Evolutionary conservation across 2,329 filamentous ascomycete genomes (phyloP).

Genomic region (Paraphaeosphaeria sporulosa): DNA sequence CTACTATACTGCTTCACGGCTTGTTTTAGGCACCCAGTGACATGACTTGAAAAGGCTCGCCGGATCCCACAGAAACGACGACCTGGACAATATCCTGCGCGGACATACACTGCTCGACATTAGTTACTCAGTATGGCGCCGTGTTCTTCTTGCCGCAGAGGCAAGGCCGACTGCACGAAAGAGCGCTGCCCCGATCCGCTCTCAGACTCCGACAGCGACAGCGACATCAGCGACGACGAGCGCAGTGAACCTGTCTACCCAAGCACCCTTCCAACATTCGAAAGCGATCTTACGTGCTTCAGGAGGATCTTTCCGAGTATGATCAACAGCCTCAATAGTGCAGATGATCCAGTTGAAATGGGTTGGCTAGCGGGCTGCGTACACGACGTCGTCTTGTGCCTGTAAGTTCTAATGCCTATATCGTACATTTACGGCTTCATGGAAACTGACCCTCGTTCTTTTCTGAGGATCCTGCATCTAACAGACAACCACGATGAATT

Average conservation of each 20-base stretch:
- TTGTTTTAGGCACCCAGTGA: neutral
- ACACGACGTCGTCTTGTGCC: slow-evolving; percentile 6
- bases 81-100: neutral
- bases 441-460: neutral
- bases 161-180: neutral
- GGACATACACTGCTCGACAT: neutral
- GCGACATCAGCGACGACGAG: neutral
- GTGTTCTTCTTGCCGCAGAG: neutral
- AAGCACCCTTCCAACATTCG: slow-evolving; percentile 2
- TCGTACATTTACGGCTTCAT: neutral
- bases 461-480: neutral
- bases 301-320: slow-evolving; percentile 11
- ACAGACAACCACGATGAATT: neutral
- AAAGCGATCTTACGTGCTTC: slow-evolving; percentile 5
- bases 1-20: slow-evolving; percentile 5
- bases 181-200: neutral
- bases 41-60: neutral
- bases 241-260: neutral
- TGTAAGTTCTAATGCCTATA: slow-evolving; percentile 7
- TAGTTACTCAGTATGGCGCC: neutral
- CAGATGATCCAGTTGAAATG: slow-evolving; percentile 6
- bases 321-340: neutral
- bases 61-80: neutral
- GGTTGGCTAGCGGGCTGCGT: slow-evolving; percentile 17
- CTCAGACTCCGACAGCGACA: neutral